phyloP scores from a whole-genome alignment of 441 rosid species.

The Monsonia emarginata region DNA sequence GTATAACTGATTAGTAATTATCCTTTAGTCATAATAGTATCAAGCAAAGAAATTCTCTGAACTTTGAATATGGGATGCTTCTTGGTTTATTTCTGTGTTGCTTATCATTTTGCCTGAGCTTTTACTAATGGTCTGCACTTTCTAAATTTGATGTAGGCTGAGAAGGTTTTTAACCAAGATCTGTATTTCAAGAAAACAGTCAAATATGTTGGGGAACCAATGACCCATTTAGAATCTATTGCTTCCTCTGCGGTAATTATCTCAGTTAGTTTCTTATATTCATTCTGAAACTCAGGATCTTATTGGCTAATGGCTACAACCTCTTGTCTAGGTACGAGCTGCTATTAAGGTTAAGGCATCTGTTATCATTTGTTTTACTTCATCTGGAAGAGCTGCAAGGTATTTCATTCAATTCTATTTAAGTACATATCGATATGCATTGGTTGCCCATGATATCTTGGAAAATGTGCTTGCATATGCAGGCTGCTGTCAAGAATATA shows the following conservation, averaged over 20 bases:
- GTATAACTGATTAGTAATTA: background rate
- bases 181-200: slow-evolving; percentile 82
- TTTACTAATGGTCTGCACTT: background rate
- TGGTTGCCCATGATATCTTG: background rate
- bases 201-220: slow-evolving; percentile 89
- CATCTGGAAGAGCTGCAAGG: slow-evolving; percentile 94
- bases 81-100: background rate
- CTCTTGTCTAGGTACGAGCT: slow-evolving; percentile 60
- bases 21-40: background rate
- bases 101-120: background rate
- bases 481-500: background rate
- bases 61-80: background rate
- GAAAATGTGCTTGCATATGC: background rate
- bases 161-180: slow-evolving; percentile 94
- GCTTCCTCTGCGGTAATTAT: slow-evolving; percentile 93
- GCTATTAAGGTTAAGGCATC: slow-evolving; percentile 94
- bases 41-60: background rate
- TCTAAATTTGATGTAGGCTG: slow-evolving; percentile 40
- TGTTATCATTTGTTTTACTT: slow-evolving; percentile 78
- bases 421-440: too few species aligned
- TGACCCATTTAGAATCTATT: slow-evolving; percentile 91
- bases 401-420: too few species aligned
- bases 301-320: background rate
- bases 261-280: slow-evolving; percentile 3
- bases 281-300: background rate